These are phyloP conservation scores for Ogataea methylovora DNA, from an alignment of 805 yeast genomes.

Conservation along the genomic window DNA sequence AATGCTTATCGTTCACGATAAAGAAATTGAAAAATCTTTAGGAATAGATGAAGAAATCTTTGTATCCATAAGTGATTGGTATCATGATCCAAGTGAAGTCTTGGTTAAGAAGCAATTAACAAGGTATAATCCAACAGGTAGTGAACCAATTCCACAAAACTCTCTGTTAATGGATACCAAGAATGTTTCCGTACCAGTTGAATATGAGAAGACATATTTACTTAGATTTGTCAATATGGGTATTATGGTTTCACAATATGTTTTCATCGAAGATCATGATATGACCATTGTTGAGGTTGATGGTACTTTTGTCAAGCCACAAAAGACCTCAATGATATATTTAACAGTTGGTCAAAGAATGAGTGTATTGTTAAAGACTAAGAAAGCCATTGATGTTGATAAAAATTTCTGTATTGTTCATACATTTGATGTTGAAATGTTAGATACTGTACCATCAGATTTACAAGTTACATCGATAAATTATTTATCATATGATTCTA, in stretches of 20 bases:
- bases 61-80: conserved; percentile 55
- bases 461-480: conserved; percentile 48
- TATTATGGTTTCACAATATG: conserved; percentile 65
- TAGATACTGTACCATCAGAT: conserved; percentile 59
- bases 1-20: conserved; percentile 56
- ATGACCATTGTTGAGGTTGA: conserved; percentile 68
- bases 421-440: conserved; percentile 55
- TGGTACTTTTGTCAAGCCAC: conserved; percentile 60
- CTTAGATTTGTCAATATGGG: conserved; percentile 62
- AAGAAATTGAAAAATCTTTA: conserved; percentile 37
- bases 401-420: conserved; percentile 57
- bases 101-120: conserved; percentile 43
- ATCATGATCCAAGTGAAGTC: conserved; percentile 44
- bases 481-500: conserved; percentile 42
- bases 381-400: conserved; percentile 24
- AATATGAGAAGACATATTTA: conserved; percentile 55
- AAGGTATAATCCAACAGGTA: conserved; percentile 76
- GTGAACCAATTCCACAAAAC: conserved; percentile 73
- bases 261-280: conserved; percentile 64
- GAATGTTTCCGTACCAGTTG: conserved; percentile 47
- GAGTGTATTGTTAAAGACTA: conserved; percentile 58
- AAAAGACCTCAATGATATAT: conserved; percentile 46
- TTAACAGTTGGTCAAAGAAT: conserved; percentile 79
- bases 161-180: conserved; percentile 57
- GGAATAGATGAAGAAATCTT: conserved; percentile 55